phyloP scores from a whole-genome alignment of 2,329 filamentous ascomycete genomes.

The Apiospora hydei region DNA sequence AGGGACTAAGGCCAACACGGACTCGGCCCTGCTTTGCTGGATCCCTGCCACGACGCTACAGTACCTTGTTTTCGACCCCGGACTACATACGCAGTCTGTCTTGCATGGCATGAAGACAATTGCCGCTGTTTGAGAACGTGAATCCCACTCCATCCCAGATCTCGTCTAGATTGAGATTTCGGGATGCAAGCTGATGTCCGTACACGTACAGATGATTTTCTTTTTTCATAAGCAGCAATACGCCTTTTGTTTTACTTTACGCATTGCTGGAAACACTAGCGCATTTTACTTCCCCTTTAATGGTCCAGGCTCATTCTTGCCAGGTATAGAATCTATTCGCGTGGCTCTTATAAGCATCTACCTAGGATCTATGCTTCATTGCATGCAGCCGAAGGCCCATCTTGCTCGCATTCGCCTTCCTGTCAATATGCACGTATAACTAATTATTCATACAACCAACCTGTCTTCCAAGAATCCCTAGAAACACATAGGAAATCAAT shows the following conservation, averaged over 20 bases:
- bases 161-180: neutral
- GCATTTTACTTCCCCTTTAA: neutral
- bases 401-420: neutral
- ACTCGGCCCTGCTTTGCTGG: constrained; percentile 1
- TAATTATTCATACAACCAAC: constrained; percentile 17
- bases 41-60: neutral
- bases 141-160: neutral
- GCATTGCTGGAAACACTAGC: neutral
- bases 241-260: neutral
- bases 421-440: constrained; percentile 3
- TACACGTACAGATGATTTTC: too few relatives aligned
- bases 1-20: constrained; percentile 6
- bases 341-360: neutral
- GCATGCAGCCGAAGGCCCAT: neutral
- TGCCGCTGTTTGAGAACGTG: neutral
- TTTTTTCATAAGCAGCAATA: neutral
- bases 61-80: constrained; percentile 8
- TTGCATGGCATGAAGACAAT: neutral
- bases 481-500: constrained; percentile 23
- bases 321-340: neutral
- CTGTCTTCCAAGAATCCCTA: constrained; percentile 19
- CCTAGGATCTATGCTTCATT: constrained; percentile 4
- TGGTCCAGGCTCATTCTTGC: neutral
- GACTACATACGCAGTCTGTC: neutral
- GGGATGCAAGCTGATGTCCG: too few relatives aligned